phyloP scores from a whole-genome alignment of 441 rosid genomes.

The Pelargonium citronellum region DNA sequence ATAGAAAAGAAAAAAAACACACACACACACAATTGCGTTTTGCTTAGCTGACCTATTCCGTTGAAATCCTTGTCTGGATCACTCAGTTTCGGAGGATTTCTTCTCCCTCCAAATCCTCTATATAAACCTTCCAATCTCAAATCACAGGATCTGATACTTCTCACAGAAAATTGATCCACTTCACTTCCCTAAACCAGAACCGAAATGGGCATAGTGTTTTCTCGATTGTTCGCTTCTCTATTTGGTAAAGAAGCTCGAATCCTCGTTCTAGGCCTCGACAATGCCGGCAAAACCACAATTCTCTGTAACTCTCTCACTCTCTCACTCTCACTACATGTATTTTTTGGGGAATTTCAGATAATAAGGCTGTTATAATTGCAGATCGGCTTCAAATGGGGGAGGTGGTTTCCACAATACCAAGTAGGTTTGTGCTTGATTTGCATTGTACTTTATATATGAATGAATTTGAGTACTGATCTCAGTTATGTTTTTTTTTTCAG shows the following conservation, averaged over 20 bases:
- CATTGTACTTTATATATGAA: neutral
- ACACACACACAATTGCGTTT: no score
- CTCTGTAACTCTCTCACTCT: slow-evolving; percentile 33
- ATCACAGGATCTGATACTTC: no score
- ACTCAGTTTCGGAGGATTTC: no score
- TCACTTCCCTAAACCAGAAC: neutral
- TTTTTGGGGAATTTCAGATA: slow-evolving; percentile 12
- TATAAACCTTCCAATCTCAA: no score
- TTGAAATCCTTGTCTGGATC: no score
- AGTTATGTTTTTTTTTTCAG: slow-evolving; percentile 34
- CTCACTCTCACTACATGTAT: neutral
- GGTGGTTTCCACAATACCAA: slow-evolving; percentile 37
- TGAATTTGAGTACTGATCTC: neutral
- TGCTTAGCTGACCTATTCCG: no score
- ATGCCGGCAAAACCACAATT: slow-evolving; percentile 51
- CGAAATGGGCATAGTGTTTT: slow-evolving; percentile 34
- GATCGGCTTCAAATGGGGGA: slow-evolving; percentile 44
- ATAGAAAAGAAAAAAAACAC: no score
- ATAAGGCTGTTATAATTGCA: slow-evolving; percentile 7
- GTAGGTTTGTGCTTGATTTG: slow-evolving; percentile 16
- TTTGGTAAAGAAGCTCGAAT: slow-evolving; percentile 48
- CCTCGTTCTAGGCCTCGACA: slow-evolving; percentile 50
- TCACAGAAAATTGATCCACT: no score
- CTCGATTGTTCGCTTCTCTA: slow-evolving; percentile 40
- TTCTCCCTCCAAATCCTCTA: no score